phyloP scores from a whole-genome alignment of 352 stramenopile genomes.

The Pythium diclinum region DNA sequence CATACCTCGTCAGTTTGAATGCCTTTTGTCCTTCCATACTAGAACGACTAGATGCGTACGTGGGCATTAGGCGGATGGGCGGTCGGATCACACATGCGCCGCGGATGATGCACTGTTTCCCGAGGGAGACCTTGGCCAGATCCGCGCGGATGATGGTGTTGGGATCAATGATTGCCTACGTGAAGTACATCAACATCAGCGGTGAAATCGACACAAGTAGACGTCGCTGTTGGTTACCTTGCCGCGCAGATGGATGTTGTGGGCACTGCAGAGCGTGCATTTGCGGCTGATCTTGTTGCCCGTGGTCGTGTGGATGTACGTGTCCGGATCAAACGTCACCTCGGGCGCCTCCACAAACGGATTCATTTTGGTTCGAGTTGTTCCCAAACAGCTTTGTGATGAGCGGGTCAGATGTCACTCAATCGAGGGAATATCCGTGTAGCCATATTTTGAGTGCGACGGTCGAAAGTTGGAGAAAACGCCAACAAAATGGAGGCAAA shows the following conservation, averaged over 20 bases:
- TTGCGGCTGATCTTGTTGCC: constrained; percentile 45
- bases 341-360: constrained; percentile 31
- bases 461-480: not conserved
- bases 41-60: constrained; percentile 32
- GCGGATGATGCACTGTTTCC: constrained; percentile 77
- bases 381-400: not conserved
- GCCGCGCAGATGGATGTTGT: constrained; percentile 63
- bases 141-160: constrained; percentile 75
- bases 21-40: no score
- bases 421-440: not conserved
- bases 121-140: constrained; percentile 78
- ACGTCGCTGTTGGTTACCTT: constrained; percentile 32
- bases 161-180: constrained; percentile 67
- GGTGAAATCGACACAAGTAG: not conserved
- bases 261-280: constrained; percentile 36
- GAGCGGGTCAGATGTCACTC: not conserved
- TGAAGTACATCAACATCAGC: not conserved
- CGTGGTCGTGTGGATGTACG: constrained; percentile 39
- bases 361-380: constrained; percentile 25
- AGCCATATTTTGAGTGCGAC: not conserved
- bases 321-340: constrained; percentile 28
- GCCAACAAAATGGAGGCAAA: not conserved
- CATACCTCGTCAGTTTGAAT: not conserved
- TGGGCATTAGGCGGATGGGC: constrained; percentile 52
- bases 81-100: constrained; percentile 72